Conservation (phyloP, 192 early-diverging fungal species). For the Fimicolochytrium jonesii region DNA sequence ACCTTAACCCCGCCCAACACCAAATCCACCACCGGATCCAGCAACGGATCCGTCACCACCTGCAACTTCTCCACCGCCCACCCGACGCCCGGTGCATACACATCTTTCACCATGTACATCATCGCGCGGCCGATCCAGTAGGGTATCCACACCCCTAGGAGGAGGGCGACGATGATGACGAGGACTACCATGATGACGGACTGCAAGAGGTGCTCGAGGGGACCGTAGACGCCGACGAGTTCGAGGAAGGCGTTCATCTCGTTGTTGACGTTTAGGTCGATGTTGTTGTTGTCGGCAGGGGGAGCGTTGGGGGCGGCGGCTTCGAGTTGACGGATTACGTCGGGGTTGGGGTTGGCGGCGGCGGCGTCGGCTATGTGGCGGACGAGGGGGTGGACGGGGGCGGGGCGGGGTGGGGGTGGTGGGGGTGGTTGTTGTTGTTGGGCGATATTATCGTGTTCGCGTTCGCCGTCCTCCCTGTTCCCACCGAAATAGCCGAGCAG, state of each 20-base stretch:
- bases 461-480: neutral
- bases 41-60: slow-evolving; percentile 67
- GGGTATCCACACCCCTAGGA: slow-evolving; percentile 70
- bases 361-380: neutral
- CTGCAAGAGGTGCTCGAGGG: slow-evolving; percentile 70
- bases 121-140: slow-evolving; percentile 57
- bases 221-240: slow-evolving; percentile 86
- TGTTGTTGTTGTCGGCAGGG: no score
- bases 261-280: no score
- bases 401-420: neutral
- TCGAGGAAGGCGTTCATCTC: slow-evolving; percentile 66
- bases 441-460: neutral
- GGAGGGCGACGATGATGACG: slow-evolving; percentile 67
- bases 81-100: slow-evolving; percentile 27
- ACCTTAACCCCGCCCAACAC: slow-evolving; percentile 18
- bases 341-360: neutral
- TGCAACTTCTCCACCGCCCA: slow-evolving; percentile 37
- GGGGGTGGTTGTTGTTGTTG: neutral
- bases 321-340: neutral
- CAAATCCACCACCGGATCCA: slow-evolving; percentile 63
- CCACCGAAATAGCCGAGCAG: no score
- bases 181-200: slow-evolving; percentile 77
- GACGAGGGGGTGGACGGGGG: neutral
- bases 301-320: neutral
- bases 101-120: slow-evolving; percentile 25